Evolutionary conservation across 192 early-diverging fungal genomes (phyloP), one percentile per base, ranked within the genome.

Genomic region (Coemansia sp.): DNA sequence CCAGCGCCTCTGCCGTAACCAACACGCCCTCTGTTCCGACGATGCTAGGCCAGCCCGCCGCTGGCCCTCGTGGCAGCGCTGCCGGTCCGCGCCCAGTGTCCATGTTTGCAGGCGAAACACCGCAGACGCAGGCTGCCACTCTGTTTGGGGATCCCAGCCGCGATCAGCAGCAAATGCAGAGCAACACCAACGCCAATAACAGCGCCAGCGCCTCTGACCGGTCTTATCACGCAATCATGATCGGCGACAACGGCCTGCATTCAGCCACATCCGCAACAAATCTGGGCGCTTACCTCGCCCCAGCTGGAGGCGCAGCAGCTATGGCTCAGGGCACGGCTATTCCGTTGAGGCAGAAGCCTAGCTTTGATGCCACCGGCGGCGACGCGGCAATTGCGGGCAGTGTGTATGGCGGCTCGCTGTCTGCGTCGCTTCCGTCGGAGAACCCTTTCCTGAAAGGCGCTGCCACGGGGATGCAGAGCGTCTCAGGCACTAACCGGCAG

Each of bases 171-270:
- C 46, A 53, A 17, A 55, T 55, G 18, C 49, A 59, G 15, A n/a
- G 43, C 67, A 40, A 45, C 42, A 40, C 43, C 63, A 3, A 44
- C 43, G 14, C 61, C 60, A 51, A 60, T 49, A 40, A 60, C 68
- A 10, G 57, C 69, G 24, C 8, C 42, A 44, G 42, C 24, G 40
- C 55, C 24, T 54, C 71, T 1, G 72, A 74, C 32, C 59, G 55
- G 20, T 74, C 72, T 13, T 74, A 67, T 19, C 72, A 74, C 29
- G 60, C 72, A 8, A 74, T 74, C 24, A 57, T 67, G 56, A 74
- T 74, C 37, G 56, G 72, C 29, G 72, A 74, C 47, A 59, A 36
- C 38, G n/a, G n/a, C n/a, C n/a, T n/a, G n/a, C n/a, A n/a, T n/a
- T n/a, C n/a, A n/a, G n/a, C n/a, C n/a, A n/a, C n/a, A n/a, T n/a